Evolutionary conservation across 2,329 filamentous ascomycete species (phyloP), one percentile per base, ranked within the genome.

Genomic region (Stagonosporopsis cucurbitacearum): DNA sequence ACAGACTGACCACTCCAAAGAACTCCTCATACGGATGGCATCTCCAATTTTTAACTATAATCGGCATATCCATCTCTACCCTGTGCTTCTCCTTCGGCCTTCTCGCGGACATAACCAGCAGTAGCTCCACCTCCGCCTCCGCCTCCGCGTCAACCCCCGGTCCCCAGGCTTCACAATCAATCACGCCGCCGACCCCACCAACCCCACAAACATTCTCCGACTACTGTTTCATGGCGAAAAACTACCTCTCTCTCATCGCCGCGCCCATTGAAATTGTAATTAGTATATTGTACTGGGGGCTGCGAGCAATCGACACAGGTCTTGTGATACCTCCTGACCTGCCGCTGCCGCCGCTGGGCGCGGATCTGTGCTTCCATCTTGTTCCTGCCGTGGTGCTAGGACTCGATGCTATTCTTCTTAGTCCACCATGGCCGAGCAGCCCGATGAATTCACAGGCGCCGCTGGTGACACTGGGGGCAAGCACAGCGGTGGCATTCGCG

Each of bases 1-100:
- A 32, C 30, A 15, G 2, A 15, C 41, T 32, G n/a, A 44, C 17
- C 15, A n/a, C 9, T 22, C 23, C 6, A 2, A 79, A 47, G 81
- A 82, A 82, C 46, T 76, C 80, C 0, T 81, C 85, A 1, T 90
- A 88, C 65, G 89, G 89, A 54, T 87, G 88, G 76, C 83, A 89
- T 68, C 84, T 87, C 59, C 87, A 90, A 72, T 91, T 89, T 67
- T 81, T 92, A 28, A 92, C 89, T 62, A 91, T 91, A 68, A 83
- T 92, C 54, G 89, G 88, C 23, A 82, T 92, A 39, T 78, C 81
- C 1, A 77, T 89, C 22, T 82, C 88, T 0, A 80, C 84, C 11
- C 63, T 81, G 41, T 88, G 86, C 46, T 91, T 91, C 71, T 63
- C 74, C 45, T 74, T 84, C 23, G 90, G 84, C 4, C 76, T 89